Base-by-base conservation (phyloP, 345 rosid species). In the Hevea brasiliensis region DNA sequence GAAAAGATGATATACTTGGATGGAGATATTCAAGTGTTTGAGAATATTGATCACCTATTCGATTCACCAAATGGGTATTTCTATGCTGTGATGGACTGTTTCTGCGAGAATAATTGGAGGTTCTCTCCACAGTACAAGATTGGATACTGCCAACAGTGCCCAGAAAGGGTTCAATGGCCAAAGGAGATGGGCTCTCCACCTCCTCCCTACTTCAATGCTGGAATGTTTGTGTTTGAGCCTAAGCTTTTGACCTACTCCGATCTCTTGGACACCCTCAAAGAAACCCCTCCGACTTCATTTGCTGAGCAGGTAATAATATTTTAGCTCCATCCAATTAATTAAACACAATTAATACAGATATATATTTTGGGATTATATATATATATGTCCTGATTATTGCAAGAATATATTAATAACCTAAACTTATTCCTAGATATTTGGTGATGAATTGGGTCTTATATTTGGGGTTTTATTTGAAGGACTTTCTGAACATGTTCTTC, bases 1-100 rank as follows among this genome's bases (percentile, higher is more conserved):
- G 85, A 80, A 83, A 92, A 86, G 94, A 90, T 92, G 94, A 75
- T 92, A 15, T 90, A 92, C 78, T 74, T 92, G 70, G 97, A 90
- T 63, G 97, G 90, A 1, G 98, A 92, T 54, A 90, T 92, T 60
- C 96, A 92, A 86, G 96, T 90, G 45, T 92, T 65, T 59, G 90
- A 85, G 15, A 92, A 92, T 59, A 88, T 90, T 27, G 98, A 92
- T 77, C 71, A 85, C 65, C 88, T 92, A 6, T 88, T 92, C 4
- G 94, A 90, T 64, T 35, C 65, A 21, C 80, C 85, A 18, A 88
- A 83, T 37, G 94, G 94, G 37, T 78, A 86, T 75, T 84, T 92
- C 67, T 84, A 93, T 14, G 94, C 89, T 26, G 94, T 84, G 41
- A 89, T 81, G 94, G 97, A 91, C 81, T 93, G 98, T 79, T 89